Evolutionary conservation across 345 rosid species (phyloP).

Genomic region (Citropsis articulata): DNA sequence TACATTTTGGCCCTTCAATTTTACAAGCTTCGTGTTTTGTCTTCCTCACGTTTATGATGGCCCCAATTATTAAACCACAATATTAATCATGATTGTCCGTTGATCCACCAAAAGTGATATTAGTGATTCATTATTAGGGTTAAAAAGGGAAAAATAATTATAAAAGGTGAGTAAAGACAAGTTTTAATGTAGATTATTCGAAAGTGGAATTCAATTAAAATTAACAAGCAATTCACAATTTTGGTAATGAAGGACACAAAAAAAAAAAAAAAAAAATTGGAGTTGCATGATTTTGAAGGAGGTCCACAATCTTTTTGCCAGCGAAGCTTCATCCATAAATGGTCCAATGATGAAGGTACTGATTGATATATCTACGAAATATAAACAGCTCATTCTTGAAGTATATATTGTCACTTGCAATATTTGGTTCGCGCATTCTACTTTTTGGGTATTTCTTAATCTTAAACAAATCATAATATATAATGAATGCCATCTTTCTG

Average conservation of each 20-base stretch:
- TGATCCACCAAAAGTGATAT: too few relatives aligned
- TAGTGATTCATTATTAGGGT: too few relatives aligned
- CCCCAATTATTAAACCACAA: too few relatives aligned
- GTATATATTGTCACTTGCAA: neutral
- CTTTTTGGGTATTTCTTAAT: neutral
- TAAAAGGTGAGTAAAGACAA: neutral
- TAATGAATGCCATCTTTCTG: neutral
- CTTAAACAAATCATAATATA: neutral
- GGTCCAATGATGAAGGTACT: neutral
- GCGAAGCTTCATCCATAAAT: conserved; percentile 3
- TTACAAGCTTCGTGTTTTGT: too few relatives aligned
- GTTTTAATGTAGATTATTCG: too few relatives aligned
- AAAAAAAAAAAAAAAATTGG: neutral
- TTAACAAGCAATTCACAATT: neutral
- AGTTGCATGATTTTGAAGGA: neutral
- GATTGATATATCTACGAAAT: neutral
- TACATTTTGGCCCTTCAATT: too few relatives aligned
- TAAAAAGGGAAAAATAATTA: too few relatives aligned
- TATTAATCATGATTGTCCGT: too few relatives aligned
- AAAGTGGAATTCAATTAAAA: too few relatives aligned
- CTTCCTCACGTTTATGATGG: too few relatives aligned
- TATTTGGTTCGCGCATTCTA: neutral
- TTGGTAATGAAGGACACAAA: neutral
- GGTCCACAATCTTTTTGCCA: neutral
- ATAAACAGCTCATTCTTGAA: neutral